Evolutionary conservation across 208 protist genomes (phyloP).

Genomic region (Herpetomonas samuelpessoai): DNA sequence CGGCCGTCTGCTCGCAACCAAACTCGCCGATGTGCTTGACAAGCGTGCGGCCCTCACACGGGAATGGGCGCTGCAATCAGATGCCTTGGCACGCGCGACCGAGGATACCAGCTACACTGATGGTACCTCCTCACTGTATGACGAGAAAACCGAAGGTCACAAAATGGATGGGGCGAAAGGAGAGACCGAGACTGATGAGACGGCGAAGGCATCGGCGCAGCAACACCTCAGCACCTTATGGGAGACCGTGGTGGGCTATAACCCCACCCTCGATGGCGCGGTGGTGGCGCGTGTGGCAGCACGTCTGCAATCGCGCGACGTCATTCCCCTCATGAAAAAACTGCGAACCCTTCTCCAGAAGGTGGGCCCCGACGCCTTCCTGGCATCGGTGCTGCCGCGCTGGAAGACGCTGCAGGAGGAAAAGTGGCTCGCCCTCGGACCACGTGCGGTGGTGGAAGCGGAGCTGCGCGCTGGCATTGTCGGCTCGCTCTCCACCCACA

Average conservation of each 20-base stretch:
- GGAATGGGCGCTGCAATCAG: too few relatives aligned
- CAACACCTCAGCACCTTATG: too few relatives aligned
- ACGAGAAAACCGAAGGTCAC: too few relatives aligned
- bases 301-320: background rate
- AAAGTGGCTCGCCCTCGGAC: background rate
- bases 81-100: too few relatives aligned
- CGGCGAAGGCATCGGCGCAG: too few relatives aligned
- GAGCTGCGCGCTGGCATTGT: conserved; percentile 35
- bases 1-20: too few relatives aligned
- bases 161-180: too few relatives aligned
- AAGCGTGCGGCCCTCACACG: too few relatives aligned
- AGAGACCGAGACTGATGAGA: too few relatives aligned
- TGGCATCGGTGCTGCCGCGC: background rate
- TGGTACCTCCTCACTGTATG: too few relatives aligned
- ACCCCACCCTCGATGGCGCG: background rate
- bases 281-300: background rate
- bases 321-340: background rate
- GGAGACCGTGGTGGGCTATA: background rate
- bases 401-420: background rate
- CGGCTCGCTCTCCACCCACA: conserved; percentile 16
- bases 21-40: too few relatives aligned
- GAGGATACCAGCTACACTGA: too few relatives aligned
- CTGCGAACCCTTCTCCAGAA: background rate
- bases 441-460: conserved; percentile 3
- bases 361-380: background rate